Percentiles rank a stretch among this genome's conserved stretches.
phyloP scores from a whole-genome alignment of 225 moss, liverwort and hornwort genomes.

The Antitrichia curtipendula region DNA sequence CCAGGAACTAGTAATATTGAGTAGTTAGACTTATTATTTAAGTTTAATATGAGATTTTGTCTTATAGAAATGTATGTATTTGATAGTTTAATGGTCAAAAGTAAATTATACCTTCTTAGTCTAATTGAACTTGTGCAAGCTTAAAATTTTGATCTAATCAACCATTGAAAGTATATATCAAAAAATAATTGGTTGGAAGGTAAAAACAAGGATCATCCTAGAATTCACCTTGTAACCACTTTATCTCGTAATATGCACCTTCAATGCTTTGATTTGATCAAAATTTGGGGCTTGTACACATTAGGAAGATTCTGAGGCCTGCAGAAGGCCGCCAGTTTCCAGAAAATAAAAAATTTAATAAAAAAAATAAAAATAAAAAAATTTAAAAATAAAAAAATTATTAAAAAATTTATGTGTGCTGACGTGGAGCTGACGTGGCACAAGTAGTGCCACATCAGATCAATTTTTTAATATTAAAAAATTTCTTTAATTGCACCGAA shows the following conservation, averaged over 20 bases:
- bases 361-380: too few relatives aligned
- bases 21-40: rapidly evolving
- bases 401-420: too few relatives aligned
- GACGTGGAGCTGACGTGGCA: too few relatives aligned
- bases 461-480: too few relatives aligned
- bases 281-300: background rate
- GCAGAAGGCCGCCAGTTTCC: too few relatives aligned
- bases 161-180: background rate
- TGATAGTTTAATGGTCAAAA: too few relatives aligned
- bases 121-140: background rate
- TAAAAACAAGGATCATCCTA: rapidly evolving
- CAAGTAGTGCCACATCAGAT: too few relatives aligned
- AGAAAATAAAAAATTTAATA: too few relatives aligned
- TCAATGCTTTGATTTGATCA: too few relatives aligned
- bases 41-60: background rate
- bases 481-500: too few relatives aligned
- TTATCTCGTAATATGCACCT: background rate
- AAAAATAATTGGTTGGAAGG: background rate
- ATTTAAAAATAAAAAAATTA: too few relatives aligned
- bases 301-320: too few relatives aligned
- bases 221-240: background rate
- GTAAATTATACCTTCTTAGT: rapidly evolving
- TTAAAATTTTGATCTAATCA: background rate
- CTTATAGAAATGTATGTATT: background rate
- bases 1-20: rapidly evolving